Evolutionary conservation across 1,284 basidiomycete species (phyloP), one percentile per base, ranked within the genome.

Genomic region (Pterulicium gracile): DNA sequence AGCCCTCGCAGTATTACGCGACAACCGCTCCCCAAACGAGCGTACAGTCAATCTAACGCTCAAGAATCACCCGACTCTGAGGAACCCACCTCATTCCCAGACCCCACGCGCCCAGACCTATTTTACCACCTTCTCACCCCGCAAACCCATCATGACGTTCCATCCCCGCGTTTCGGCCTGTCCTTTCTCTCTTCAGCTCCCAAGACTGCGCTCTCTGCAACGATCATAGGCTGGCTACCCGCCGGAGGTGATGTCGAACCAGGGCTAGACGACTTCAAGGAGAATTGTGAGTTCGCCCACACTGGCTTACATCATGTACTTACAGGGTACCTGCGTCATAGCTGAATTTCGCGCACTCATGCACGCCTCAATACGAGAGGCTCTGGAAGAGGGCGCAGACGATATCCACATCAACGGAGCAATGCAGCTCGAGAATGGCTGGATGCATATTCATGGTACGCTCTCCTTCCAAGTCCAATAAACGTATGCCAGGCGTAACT

Each of bases 371-470:
- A 64, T 87, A 10, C 67, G 69, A 49, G 59, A 64, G 20, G 77
- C 69, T 23, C 63, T 88, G 3, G 57, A 56, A 4, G 73, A 81
- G 43, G 70, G 67, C 13, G 64, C 71, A 1, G 86, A 88, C 54
- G 78, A 84, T 2, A 66, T 84, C 2, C 79, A 81, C 65, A 70
- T 57, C 12, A 79, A 79, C 49, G 73, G 69, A 2, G 86, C 85
- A 12, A 61, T 73, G 19, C 81, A 84, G 55, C 62, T 76, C 2
- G 73, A 75, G 47, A 61, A 75, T 36, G 87, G 86, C 10, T 89
- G 86, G 87, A 82, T 89, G 81, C 86, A 89, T 57, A 79, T 89
- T 43, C 76, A 88, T 44, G 86, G 85, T 39, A 17, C n/a, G 36
- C 19, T 17, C 19, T 7, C 27, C 7, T 32, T 32, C n/a, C n/a